Evolutionary conservation across 1,284 basidiomycete genomes (phyloP), one percentile per base, ranked within the genome.

Genomic region (Apiotrichum porosum): DNA sequence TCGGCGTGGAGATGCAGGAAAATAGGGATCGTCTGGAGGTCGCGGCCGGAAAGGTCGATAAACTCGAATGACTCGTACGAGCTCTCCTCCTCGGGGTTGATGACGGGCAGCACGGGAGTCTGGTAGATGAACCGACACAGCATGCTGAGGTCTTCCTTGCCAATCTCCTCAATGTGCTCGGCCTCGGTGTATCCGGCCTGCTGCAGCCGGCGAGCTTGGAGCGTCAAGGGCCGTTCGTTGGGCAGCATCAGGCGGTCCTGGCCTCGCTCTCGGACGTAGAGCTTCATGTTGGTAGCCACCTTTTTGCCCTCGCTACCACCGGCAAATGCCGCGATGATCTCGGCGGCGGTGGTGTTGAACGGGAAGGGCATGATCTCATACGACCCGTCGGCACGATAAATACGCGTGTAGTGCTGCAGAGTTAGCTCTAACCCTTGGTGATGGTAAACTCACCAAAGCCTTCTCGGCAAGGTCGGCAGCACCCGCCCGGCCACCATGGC

Each of bases 11-110:
- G 79, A 70, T 98, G 91, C 5, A 97, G 78, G 54, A 85, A 79
- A 59, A 95, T 85, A 2, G 95, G 95, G 38, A 98, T 87, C 22
- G 92, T 88, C 52, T 88, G 86, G 14, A 98, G 77, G 61, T 88
- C 83, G 44, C 85, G 81, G 1, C 84, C 85, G 0, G 85, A 84
- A 36, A 99, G 80, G 67, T 97, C 90, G 55, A 97, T 82, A 43
- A 82, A 79, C 62, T 91, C 85, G 67, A 86, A 93, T 28, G 79
- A 80, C 54, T 86, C 85, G 62, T 86, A 82, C 28, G 76, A 78
- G 49, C 83, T 77, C 56, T 89, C 85, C 52, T 90, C 86, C 59
- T 86, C 72, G 47, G 66, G 69, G 54, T 81, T 77, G 52, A 82
- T 80, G 31, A 80, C 83, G 0, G 75, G 72, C 24, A 88, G 33